These are phyloP conservation scores for Colletotrichum cuscutae DNA, from an alignment of 2,329 filamentous ascomycete species.

Conservation along the genomic window DNA sequence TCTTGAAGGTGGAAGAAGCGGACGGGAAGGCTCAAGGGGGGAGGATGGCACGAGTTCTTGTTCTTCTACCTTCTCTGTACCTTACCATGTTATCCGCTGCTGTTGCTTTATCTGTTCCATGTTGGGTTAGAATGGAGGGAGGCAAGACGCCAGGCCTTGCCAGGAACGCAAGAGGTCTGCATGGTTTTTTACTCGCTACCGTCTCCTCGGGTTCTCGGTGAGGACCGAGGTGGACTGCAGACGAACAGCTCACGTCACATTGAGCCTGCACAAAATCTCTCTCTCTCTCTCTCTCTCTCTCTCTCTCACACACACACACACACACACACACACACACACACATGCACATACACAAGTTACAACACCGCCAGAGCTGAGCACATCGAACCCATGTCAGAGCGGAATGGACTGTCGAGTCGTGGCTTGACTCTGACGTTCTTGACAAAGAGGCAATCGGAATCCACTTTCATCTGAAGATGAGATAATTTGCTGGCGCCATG, in stretches of 20 bases:
- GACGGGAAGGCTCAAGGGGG: neutral
- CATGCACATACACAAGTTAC: too few relatives aligned
- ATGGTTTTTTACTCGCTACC: constrained; percentile 34
- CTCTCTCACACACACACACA: too few relatives aligned
- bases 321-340: too few relatives aligned
- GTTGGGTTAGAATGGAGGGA: constrained; percentile 21
- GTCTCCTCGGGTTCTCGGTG: constrained; percentile 38
- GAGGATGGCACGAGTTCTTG: neutral
- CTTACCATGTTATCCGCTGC: neutral
- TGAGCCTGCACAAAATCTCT: neutral
- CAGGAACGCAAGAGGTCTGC: constrained; percentile 36
- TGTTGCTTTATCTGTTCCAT: neutral
- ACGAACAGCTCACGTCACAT: constrained; percentile 33
- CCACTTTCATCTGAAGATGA: constrained; percentile 11
- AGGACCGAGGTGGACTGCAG: constrained; percentile 35
- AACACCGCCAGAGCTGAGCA: neutral
- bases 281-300: neutral
- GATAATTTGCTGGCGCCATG: neutral
- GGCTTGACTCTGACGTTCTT: neutral
- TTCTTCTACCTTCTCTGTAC: neutral
- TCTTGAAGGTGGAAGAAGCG: neutral
- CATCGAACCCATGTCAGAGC: neutral
- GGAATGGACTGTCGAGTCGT: neutral
- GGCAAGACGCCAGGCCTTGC: neutral
- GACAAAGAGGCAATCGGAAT: constrained; percentile 7